Evolutionary conservation across 345 rosid genomes (phyloP), one percentile per base, ranked within the genome.

Genomic region (Linum lewisii): DNA sequence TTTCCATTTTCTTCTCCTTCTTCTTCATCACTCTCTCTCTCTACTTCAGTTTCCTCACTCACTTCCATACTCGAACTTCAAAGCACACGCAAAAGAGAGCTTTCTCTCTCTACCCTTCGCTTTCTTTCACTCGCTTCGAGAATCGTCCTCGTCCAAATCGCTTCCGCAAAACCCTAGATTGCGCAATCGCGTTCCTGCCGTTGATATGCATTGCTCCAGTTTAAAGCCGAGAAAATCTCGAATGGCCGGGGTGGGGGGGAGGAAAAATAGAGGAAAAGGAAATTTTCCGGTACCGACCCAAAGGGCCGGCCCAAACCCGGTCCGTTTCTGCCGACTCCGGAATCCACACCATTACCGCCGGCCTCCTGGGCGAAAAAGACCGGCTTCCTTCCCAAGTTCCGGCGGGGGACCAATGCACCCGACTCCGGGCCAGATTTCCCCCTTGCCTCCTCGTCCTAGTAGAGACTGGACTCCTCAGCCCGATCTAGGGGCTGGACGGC

Each of bases 321-420:
- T 37, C 72, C 86, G 1, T 83, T 85, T 87, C 93, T 84, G 0
- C 91, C 95, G 1, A 62, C 77, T 53, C 89, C 95, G 6, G 98
- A 84, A 20, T 69, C 95, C 0, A 65, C 95, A n/a, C 70, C 93
- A 63, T 63, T 84, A 78, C 89, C 95, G 66, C 95, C 95, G 2
- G 77, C 99, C 63, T 73, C 99, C 0, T 93, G 99, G 99, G 99
- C 99, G 6, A 87, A 88, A 67, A 73, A 82, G 63, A 93, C 95
- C 36, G 97, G 97, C 5, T 92, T 92, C 64, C 90, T 84, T 6
- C 97, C 98, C 49, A 92, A 84, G 67, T 86, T 88, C 84, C 88
- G 97, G 58, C 97, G 98, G 22, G 97, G 86, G 79, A 57, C 91
- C 68, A 88, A 75, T 79, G 93, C 89, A 52, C 59, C 79, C 29